phyloP scores from a whole-genome alignment of 1,139 yeast genomes.

The Suhomyces anneliseae region DNA sequence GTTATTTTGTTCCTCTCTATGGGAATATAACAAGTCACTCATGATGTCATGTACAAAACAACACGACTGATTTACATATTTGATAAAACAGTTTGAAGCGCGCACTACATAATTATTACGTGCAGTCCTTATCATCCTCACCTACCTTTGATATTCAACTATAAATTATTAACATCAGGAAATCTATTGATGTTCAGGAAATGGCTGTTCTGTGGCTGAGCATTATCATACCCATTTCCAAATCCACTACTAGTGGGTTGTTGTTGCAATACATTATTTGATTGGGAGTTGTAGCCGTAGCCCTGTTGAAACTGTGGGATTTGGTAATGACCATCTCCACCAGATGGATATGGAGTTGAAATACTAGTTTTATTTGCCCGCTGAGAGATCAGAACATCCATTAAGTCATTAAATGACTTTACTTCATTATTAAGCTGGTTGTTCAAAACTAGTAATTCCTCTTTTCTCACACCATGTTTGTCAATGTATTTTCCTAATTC shows the following conservation, averaged over 20 bases:
- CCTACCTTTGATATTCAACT: neutral
- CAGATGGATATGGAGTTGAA: conserved; percentile 23
- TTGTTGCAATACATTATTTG: conserved; percentile 19
- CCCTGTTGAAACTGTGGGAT: conserved; percentile 2
- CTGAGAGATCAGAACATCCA: conserved; percentile 50
- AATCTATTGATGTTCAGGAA: conserved; percentile 33
- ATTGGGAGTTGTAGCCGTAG: conserved; percentile 4
- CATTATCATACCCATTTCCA: conserved; percentile 25
- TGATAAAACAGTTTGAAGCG: neutral
- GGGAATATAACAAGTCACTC: conserved; percentile 42
- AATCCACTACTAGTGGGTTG: conserved; percentile 42
- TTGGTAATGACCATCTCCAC: conserved; percentile 4
- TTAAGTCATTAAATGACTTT: conserved; percentile 63
- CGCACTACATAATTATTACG: neutral
- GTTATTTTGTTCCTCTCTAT: conserved; percentile 47
- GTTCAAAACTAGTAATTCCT: conserved; percentile 71
- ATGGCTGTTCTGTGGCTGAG: conserved; percentile 5
- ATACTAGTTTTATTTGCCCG: conserved; percentile 16
- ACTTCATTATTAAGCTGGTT: conserved; percentile 69
- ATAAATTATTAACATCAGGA: conserved; percentile 30
- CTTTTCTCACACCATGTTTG: conserved; percentile 69
- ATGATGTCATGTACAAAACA: conserved; percentile 13
- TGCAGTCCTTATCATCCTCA: neutral
- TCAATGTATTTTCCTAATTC: conserved; percentile 71
- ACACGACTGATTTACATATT: neutral